Conservation (phyloP, 139 green algal genomes). For the Tetraselmis striata region DNA sequence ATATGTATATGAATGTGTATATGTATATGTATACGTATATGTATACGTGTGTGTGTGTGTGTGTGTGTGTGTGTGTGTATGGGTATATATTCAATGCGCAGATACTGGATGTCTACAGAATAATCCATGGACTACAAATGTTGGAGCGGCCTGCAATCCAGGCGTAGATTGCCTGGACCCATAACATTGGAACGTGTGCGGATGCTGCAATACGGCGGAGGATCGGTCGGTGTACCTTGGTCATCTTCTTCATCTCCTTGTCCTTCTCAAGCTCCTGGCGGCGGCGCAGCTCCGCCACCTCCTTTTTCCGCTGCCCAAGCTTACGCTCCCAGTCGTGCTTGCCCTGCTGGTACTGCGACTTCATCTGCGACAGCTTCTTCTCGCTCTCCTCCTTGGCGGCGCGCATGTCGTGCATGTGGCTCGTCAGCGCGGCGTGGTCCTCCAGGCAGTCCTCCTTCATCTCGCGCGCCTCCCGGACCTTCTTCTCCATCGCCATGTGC, state of each 20-base stretch:
- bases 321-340: conserved; percentile 60
- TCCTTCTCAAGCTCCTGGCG: conserved; percentile 60
- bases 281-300: conserved; percentile 69
- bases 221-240: too few species aligned
- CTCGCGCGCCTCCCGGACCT: conserved; percentile 52
- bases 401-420: conserved; percentile 59
- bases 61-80: too few species aligned
- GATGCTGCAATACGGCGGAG: too few species aligned
- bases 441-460: conserved; percentile 53
- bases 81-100: too few species aligned
- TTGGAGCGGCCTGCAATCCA: too few species aligned
- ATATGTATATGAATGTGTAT: too few species aligned
- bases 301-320: conserved; percentile 55
- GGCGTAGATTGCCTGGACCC: too few species aligned
- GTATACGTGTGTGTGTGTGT: too few species aligned
- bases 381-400: conserved; percentile 66
- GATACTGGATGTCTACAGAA: too few species aligned
- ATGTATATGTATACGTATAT: too few species aligned
- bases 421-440: conserved; percentile 56
- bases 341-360: conserved; percentile 26
- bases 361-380: conserved; percentile 56
- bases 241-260: conserved; percentile 48
- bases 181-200: too few species aligned
- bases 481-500: conserved; percentile 60
- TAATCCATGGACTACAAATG: too few species aligned